Base-by-base conservation (phyloP, 2,329 filamentous ascomycete genomes). In the Colletotrichum incanum region DNA sequence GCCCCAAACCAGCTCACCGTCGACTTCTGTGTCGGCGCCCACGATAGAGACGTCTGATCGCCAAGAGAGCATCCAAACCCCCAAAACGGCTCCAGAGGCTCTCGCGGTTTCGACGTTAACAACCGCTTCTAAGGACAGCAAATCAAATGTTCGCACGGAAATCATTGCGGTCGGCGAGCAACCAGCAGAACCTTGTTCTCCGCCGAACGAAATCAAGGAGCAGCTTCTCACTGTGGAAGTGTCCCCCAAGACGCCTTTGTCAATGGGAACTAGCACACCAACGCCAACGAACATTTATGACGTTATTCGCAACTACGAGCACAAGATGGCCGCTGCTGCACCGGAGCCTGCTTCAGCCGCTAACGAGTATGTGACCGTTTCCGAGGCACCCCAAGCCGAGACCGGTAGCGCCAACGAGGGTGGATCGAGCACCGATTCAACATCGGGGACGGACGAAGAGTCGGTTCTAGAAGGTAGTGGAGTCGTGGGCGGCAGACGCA, bases 401-500 rank as follows among this genome's bases (percentile, higher is more conserved):
- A n/a, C 26, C 11, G 56, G 34, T 23, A 67, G 23, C 34, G 7
- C 20, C 26, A 52, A 28, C 41, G 67, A 63, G n/a, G 49, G 23
- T 52, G 52, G 47, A 14, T 55, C 59, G 14, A n/a, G 55, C 23
- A 45, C 20, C 14, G 67, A 58, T 6, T 71, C 67, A 28, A 45
- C 52, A 4, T 71, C 67, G n/a, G 71, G 47, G 23, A 73, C 67
- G 14, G 56, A 71, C 61, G 65, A 64, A 43, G 70, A 73, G 23
- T 37, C 41, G 23, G 69, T 82, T 2, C 79, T 81, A 43, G 80
- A 81, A 61, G 80, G 80, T 18, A 78, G 55, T 67, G 74, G 75
- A n/a, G 76, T 76, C 18, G 68, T 73, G n/a, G 74, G 76, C n/a
- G 76, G 77, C 65, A 81, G 80, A 67, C 77, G 78, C 31, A 76